Conservation (phyloP, 2,329 filamentous ascomycete genomes). For the Penicillium sp. region DNA sequence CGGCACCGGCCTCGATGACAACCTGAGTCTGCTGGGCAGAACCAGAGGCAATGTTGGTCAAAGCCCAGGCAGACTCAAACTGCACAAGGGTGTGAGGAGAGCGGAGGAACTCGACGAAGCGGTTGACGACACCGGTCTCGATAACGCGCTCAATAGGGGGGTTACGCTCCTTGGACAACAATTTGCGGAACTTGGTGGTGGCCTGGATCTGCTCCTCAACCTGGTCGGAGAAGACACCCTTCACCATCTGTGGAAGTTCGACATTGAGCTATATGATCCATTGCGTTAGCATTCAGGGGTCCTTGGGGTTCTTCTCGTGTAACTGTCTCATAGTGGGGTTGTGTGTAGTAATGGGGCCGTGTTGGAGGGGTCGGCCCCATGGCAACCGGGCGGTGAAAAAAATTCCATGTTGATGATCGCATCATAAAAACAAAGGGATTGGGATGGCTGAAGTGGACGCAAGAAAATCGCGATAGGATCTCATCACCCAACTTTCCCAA, state of each 20-base stretch:
- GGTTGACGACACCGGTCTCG: slow-evolving; percentile 94
- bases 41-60: slow-evolving; percentile 98
- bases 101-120: slow-evolving; percentile 96
- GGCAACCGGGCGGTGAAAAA: slow-evolving; percentile 36
- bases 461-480: neutral
- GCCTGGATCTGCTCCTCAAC: slow-evolving; percentile 96
- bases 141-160: slow-evolving; percentile 98
- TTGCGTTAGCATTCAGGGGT: slow-evolving; percentile 17
- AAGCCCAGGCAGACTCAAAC: slow-evolving; percentile 97
- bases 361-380: slow-evolving; percentile 26
- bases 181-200: slow-evolving; percentile 97
- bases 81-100: slow-evolving; percentile 97
- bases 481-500: neutral
- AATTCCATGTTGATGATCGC: slow-evolving; percentile 27
- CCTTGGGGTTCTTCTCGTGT: neutral
- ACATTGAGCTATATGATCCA: slow-evolving; percentile 71
- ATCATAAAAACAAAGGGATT: slow-evolving; percentile 28
- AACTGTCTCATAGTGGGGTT: slow-evolving; percentile 16
- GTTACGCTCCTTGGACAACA: slow-evolving; percentile 97
- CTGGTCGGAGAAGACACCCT: slow-evolving; percentile 96
- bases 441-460: neutral
- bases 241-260: slow-evolving; percentile 96
- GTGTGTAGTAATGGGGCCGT: slow-evolving; percentile 9
- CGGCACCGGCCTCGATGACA: slow-evolving; percentile 95
- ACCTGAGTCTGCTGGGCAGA: slow-evolving; percentile 97